Conservation (phyloP, 768 basidiomycete genomes). For the Serendipita sp. region DNA sequence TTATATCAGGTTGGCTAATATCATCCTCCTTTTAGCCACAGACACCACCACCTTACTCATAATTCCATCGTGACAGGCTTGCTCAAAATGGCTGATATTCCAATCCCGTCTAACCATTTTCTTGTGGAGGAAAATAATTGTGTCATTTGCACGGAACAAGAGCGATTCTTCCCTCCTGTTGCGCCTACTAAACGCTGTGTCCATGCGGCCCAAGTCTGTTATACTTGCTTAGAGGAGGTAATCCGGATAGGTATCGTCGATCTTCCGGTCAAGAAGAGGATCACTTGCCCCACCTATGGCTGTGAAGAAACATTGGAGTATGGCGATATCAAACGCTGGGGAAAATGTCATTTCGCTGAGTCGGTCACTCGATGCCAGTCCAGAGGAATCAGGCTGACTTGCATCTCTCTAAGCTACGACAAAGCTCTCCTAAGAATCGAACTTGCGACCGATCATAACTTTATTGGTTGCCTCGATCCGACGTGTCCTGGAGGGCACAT, state of each 20-base stretch:
- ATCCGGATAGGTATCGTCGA: not conserved
- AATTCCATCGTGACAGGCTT: too few species aligned
- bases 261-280: not conserved
- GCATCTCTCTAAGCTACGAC: not conserved
- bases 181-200: not conserved
- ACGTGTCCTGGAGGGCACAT: not conserved
- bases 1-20: too few species aligned
- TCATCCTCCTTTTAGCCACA: too few species aligned
- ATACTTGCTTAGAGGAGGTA: not conserved
- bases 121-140: not conserved
- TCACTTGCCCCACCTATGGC: not conserved
- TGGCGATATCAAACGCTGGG: not conserved
- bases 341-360: too few species aligned
- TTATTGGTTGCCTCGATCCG: not conserved
- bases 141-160: not conserved
- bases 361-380: not conserved
- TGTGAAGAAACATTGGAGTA: not conserved
- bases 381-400: not conserved
- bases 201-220: not conserved
- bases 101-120: too few species aligned
- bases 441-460: not conserved
- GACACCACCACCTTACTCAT: too few species aligned
- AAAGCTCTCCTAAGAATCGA: not conserved
- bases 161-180: not conserved
- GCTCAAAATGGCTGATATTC: too few species aligned